A percentile compares a stretch with the other conserved stretches of the same genome.
These are phyloP conservation scores for Leptographium procerum DNA, from an alignment of 2,329 filamentous ascomycete genomes.

Conservation along the genomic window DNA sequence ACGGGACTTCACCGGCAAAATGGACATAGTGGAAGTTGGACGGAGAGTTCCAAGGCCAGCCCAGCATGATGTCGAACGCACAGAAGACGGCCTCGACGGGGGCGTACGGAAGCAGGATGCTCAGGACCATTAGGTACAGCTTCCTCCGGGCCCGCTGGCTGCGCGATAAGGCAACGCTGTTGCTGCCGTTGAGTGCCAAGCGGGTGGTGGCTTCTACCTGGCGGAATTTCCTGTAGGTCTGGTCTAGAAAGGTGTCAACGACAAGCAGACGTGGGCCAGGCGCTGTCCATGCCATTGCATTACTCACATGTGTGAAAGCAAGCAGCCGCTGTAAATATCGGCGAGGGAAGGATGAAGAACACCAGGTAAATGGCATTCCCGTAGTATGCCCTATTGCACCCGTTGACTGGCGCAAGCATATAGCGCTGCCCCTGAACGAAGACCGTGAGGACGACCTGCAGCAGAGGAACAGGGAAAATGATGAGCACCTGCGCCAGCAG, in stretches of 20 bases:
- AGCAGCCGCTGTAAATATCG: constrained; percentile 30
- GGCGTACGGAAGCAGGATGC: constrained; percentile 39
- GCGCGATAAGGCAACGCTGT: constrained; percentile 28
- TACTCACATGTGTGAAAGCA: constrained; percentile 28
- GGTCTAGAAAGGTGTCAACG: constrained; percentile 20
- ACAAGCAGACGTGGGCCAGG: background rate
- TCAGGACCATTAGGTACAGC: constrained; percentile 43
- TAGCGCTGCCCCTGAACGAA: constrained; percentile 37
- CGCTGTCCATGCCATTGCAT: no score
- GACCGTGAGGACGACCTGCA: constrained; percentile 37
- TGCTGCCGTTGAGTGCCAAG: constrained; percentile 24
- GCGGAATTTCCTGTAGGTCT: constrained; percentile 37
- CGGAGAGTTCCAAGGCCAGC: constrained; percentile 18
- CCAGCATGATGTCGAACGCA: constrained; percentile 27
- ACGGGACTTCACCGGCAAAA: constrained; percentile 23
- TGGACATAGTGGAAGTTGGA: constrained; percentile 34
- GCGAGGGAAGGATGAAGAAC: constrained; percentile 35
- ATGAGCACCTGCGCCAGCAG: constrained; percentile 37
- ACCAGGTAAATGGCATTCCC: constrained; percentile 35
- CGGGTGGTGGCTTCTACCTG: constrained; percentile 30
- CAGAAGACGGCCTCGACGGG: constrained; percentile 33
- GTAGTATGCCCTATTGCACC: constrained; percentile 34
- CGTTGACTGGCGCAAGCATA: constrained; percentile 35
- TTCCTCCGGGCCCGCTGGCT: constrained; percentile 37
- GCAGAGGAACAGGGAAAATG: constrained; percentile 41